phyloP scores from a whole-genome alignment of 768 basidiomycete genomes.

The Pilatotrama ljubarskyi region DNA sequence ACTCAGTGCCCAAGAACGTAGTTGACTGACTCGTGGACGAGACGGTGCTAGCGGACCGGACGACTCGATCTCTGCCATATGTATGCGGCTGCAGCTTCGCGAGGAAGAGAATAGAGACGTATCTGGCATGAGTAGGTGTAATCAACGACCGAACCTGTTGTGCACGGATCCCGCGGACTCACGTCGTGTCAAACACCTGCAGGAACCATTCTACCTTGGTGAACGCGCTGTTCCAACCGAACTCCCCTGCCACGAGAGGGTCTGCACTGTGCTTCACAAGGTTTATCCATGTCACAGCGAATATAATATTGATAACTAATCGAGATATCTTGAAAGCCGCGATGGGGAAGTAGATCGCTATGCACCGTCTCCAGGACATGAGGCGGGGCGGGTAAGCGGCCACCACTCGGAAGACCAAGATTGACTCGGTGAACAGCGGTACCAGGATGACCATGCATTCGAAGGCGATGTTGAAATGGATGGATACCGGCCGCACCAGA shows the following conservation, averaged over 20 bases:
- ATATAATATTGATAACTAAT: conserved; percentile 20
- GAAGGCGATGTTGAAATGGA: conserved; percentile 23
- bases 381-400: conserved; percentile 35
- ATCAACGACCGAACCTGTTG: no score
- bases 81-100: conserved; percentile 21
- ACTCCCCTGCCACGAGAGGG: not conserved
- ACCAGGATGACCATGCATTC: conserved; percentile 30
- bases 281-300: not conserved
- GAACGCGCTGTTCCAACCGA: not conserved
- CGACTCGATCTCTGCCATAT: no score
- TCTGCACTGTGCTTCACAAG: conserved; percentile 13
- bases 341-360: conserved; percentile 31
- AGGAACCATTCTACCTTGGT: conserved; percentile 32
- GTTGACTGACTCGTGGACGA: no score
- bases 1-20: no score
- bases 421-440: conserved; percentile 38
- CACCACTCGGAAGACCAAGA: conserved; percentile 38
- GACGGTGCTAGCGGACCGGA: no score
- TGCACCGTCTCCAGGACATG: conserved; percentile 17
- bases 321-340: conserved; percentile 33
- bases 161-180: conserved; percentile 3
- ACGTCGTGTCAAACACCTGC: conserved; percentile 37
- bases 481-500: no score
- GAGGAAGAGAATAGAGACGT: conserved; percentile 32
- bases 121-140: conserved; percentile 5